phyloP scores from a whole-genome alignment of 2,329 filamentous ascomycete genomes.

The Aureobasidium sp. region DNA sequence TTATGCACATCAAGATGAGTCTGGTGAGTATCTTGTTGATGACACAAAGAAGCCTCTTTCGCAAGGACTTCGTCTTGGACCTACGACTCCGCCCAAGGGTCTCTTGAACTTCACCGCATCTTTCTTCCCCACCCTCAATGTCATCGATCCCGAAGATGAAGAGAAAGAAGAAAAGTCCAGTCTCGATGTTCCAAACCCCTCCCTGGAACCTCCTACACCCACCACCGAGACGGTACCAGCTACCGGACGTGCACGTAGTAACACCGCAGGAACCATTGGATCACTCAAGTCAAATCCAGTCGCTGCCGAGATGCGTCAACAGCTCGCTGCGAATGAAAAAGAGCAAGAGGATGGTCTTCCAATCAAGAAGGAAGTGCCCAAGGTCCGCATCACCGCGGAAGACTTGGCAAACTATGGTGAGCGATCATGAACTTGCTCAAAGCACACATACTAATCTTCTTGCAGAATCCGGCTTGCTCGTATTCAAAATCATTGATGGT shows the following conservation, averaged over 20 bases:
- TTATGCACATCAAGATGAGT: slow-evolving; percentile 69
- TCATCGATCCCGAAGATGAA: slow-evolving; percentile 84
- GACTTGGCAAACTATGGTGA: slow-evolving; percentile 72
- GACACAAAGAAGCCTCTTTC: slow-evolving; percentile 64
- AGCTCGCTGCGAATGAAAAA: slow-evolving; percentile 42
- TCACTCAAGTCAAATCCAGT: slow-evolving; percentile 30
- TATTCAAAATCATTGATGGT: slow-evolving; percentile 90
- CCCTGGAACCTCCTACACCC: slow-evolving; percentile 19
- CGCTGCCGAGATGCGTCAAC: slow-evolving; percentile 36
- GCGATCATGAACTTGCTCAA: slow-evolving; percentile 20
- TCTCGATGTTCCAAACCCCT: slow-evolving; percentile 15
- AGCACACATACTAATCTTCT: slow-evolving; percentile 30
- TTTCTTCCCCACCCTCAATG: slow-evolving; percentile 84
- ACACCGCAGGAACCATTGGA: slow-evolving; percentile 35
- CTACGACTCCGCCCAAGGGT: slow-evolving; percentile 70
- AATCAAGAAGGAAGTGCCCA: slow-evolving; percentile 56
- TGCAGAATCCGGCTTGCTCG: slow-evolving; percentile 77
- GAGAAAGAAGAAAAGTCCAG: slow-evolving; percentile 38
- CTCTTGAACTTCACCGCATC: slow-evolving; percentile 72
- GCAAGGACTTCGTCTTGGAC: slow-evolving; percentile 65
- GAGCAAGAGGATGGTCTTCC: slow-evolving; percentile 37
- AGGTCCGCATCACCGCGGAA: slow-evolving; percentile 69
- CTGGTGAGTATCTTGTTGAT: slow-evolving; percentile 72
- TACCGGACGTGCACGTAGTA: slow-evolving; percentile 20
- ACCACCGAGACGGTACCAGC: slow-evolving; percentile 19